phyloP scores from a whole-genome alignment of 2,329 filamentous ascomycete species.

The Sporothrix brunneoviolacea region DNA sequence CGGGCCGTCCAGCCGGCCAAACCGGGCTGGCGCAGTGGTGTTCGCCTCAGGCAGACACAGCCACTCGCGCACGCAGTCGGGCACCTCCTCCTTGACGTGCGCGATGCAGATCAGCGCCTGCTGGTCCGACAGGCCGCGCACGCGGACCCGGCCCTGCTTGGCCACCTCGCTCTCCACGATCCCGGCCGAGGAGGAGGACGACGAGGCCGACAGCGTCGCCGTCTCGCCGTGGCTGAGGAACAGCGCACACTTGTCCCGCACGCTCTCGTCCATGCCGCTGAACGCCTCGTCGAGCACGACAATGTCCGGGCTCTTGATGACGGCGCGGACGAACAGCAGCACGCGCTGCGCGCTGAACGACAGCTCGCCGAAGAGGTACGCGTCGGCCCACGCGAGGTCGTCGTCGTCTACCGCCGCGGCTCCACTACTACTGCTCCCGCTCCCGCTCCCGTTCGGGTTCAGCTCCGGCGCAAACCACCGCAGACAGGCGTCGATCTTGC shows the following conservation, averaged over 20 bases:
- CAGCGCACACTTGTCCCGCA: conserved; percentile 79
- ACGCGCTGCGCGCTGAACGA: conserved; percentile 80
- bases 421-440: neutral
- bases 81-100: conserved; percentile 85
- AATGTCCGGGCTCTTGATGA: conserved; percentile 74
- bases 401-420: too few relatives aligned
- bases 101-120: conserved; percentile 91
- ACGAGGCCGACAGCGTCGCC: conserved; percentile 33
- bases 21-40: conserved; percentile 52
- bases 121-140: conserved; percentile 57
- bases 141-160: conserved; percentile 37
- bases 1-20: conserved; percentile 57
- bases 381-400: conserved; percentile 56
- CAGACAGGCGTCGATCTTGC: conserved; percentile 62
- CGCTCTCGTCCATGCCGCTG: conserved; percentile 71
- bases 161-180: conserved; percentile 42
- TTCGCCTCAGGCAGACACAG: conserved; percentile 76
- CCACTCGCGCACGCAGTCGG: conserved; percentile 75
- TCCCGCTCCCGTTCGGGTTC: conserved; percentile 40
- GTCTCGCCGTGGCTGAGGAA: conserved; percentile 65
- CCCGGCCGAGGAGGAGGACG: conserved; percentile 8
- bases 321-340: conserved; percentile 72
- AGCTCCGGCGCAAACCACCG: conserved; percentile 74
- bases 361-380: conserved; percentile 63
- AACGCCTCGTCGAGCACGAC: conserved; percentile 85